Conservation (phyloP, 768 basidiomycete genomes). For the Trametes coccinea region DNA sequence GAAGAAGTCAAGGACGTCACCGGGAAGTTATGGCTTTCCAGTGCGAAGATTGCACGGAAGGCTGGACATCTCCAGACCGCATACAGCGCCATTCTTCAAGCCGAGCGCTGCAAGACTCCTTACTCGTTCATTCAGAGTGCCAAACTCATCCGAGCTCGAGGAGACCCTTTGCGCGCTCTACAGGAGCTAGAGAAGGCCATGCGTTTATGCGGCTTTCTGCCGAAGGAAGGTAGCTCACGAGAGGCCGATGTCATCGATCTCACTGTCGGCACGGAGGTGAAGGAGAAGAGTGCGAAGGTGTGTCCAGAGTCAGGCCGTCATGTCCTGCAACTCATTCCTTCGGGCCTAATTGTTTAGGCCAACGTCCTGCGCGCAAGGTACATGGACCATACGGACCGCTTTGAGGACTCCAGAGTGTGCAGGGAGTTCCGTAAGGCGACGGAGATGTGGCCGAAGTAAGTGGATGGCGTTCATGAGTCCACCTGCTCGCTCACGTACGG, state of each 20-base stretch:
- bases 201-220: conserved; percentile 34
- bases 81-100: conserved; percentile 93
- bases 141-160: conserved; percentile 77
- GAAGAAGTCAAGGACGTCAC: conserved; percentile 53
- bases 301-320: neutral
- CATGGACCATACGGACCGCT: conserved; percentile 90
- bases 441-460: conserved; percentile 51
- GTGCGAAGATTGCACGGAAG: conserved; percentile 95
- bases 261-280: conserved; percentile 10
- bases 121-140: conserved; percentile 90
- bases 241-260: conserved; percentile 9
- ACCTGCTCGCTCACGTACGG: neutral
- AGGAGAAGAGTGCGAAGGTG: conserved; percentile 22
- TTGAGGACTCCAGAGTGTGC: conserved; percentile 62
- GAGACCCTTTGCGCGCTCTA: conserved; percentile 81
- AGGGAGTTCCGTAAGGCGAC: conserved; percentile 56
- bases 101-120: conserved; percentile 65
- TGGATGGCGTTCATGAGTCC: neutral
- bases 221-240: neutral
- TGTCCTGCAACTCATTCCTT: neutral
- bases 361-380: conserved; percentile 83
- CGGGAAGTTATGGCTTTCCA: conserved; percentile 85
- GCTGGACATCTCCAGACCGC: conserved; percentile 95
- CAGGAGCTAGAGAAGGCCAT: conserved; percentile 82
- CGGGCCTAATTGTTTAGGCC: conserved; percentile 48